Evolutionary conservation across 2,329 filamentous ascomycete species (phyloP), one percentile per base, ranked within the genome.

Genomic region (Aspergillus pseudotamarii): DNA sequence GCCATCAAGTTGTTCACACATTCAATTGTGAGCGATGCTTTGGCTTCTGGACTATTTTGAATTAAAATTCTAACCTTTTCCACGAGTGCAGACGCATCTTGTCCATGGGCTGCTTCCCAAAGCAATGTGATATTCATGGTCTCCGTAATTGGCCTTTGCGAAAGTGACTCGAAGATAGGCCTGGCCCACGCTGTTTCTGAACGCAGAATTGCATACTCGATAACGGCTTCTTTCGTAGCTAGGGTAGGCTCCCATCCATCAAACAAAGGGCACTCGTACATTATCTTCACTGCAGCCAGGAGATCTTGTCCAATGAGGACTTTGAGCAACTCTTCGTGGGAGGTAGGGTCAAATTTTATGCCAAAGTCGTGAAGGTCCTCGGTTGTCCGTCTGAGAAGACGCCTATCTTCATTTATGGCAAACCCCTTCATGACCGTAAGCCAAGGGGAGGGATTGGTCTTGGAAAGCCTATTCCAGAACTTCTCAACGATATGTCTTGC

Each of bases 1-100:
- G 87, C 85, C 21, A 98, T 84, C 30, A 98, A 83, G 6, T 82
- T 80, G 72, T 98, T 96, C 70, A 98, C 88, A 6, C 91, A 93
- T 3, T 84, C 79, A 8, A 88, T 88, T 60, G 92, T 89, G 0
- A 93, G 87, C 8, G 81, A 76, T 3, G 84, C 68, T 19, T 80
- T 78, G 36, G 77, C 60, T 19, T 61, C 81, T 74, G 61, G 84
- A 76, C 64, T 82, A 75, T 58, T 80, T 71, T 65, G 81, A n/a
- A 82, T 76, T 84, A 93, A 89, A 23, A 89, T 83, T 50, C 86
- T 81, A 63, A 95, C 86, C 87, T 94, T 93, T 67, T 88, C 86
- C 60, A 87, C 85, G 64, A 94, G 84, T 73, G 92, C 88, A 75
- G 92, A 87, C 1, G 91, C 86, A 1, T 88, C 87, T 72, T 89